Conservation (phyloP, 768 basidiomycete species). For the Leccinum olivaceopallidum region DNA sequence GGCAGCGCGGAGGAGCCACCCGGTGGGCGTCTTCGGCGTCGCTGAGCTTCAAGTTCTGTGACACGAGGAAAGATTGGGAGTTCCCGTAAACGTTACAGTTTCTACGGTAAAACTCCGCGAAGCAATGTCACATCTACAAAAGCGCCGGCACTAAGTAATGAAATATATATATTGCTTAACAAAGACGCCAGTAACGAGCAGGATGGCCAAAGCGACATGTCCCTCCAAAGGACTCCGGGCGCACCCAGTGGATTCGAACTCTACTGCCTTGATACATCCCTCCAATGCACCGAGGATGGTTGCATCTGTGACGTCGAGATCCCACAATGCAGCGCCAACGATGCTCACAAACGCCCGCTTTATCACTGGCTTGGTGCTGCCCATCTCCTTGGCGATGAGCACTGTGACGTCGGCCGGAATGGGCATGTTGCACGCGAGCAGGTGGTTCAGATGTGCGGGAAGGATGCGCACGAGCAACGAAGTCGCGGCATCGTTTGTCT, state of each 20-base stretch:
- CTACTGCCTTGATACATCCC: slow-evolving; percentile 61
- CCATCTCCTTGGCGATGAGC: slow-evolving; percentile 72
- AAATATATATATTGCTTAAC: slow-evolving; percentile 40
- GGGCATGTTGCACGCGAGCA: slow-evolving; percentile 44
- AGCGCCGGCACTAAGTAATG: background rate
- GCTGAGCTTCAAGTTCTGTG: slow-evolving; percentile 43
- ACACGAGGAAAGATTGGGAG: slow-evolving; percentile 68
- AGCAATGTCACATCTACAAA: too few species aligned
- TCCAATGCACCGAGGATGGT: slow-evolving; percentile 67
- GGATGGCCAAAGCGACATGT: slow-evolving; percentile 69
- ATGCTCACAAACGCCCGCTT: slow-evolving; percentile 64
- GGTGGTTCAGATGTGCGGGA: slow-evolving; percentile 54
- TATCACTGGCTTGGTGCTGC: slow-evolving; percentile 56
- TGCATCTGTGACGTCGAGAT: slow-evolving; percentile 40
- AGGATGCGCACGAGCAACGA: slow-evolving; percentile 55
- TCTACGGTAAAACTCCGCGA: slow-evolving; percentile 42
- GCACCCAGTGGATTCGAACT: slow-evolving; percentile 59
- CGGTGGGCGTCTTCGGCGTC: slow-evolving; percentile 57
- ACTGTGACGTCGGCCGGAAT: slow-evolving; percentile 46
- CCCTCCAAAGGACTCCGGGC: slow-evolving; percentile 71
- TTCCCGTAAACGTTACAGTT: slow-evolving; percentile 37
- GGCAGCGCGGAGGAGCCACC: slow-evolving; percentile 73
- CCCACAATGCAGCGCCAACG: slow-evolving; percentile 62
- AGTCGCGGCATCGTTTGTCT: slow-evolving; percentile 71
- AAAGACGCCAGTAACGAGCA: slow-evolving; percentile 55